A percentile compares a stretch with the other conserved stretches of the same genome.
These are phyloP conservation scores for Polychaeton citri DNA, from an alignment of 2,329 filamentous ascomycete species.

Conservation along the genomic window DNA sequence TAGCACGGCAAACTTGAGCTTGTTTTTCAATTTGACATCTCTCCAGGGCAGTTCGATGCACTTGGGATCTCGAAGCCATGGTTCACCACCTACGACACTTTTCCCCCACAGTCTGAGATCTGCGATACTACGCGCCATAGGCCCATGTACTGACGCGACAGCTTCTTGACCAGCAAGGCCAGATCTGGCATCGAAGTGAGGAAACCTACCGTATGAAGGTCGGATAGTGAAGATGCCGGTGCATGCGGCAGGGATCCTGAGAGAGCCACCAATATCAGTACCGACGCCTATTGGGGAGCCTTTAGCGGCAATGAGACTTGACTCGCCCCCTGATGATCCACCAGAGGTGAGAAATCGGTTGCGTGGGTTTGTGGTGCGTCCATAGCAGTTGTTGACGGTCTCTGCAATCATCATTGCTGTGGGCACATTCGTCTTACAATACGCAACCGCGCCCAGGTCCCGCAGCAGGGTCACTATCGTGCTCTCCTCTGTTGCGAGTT, in stretches of 20 bases:
- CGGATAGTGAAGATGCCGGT: slow-evolving; percentile 45
- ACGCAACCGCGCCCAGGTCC: slow-evolving; percentile 50
- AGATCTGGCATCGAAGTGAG: slow-evolving; percentile 39
- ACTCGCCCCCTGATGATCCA: slow-evolving; percentile 55
- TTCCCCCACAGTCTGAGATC: slow-evolving; percentile 35
- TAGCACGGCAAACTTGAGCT: slow-evolving; percentile 47
- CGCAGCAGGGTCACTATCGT: slow-evolving; percentile 45
- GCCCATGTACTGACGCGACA: slow-evolving; percentile 50
- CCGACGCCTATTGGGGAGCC: slow-evolving; percentile 50
- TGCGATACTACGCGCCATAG: slow-evolving; percentile 42
- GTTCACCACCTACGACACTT: slow-evolving; percentile 29
- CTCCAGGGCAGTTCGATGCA: slow-evolving; percentile 43
- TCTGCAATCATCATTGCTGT: slow-evolving; percentile 59
- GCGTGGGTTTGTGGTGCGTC: slow-evolving; percentile 44
- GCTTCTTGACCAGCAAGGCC: slow-evolving; percentile 54
- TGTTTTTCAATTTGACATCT: slow-evolving; percentile 27
- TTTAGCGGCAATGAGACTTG: slow-evolving; percentile 45
- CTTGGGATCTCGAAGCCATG: slow-evolving; percentile 40
- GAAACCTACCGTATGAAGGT: slow-evolving; percentile 47
- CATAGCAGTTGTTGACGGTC: slow-evolving; percentile 52
- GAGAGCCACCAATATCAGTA: slow-evolving; percentile 48
- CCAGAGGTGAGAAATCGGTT: slow-evolving; percentile 48
- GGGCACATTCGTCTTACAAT: slow-evolving; percentile 58
- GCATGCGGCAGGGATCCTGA: slow-evolving; percentile 44
- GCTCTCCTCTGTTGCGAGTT: slow-evolving; percentile 44